Percentiles rank a stretch among this genome's conserved stretches.
These are phyloP conservation scores for Hypoxylon sp. DNA, from an alignment of 2,329 filamentous ascomycete species.

Conservation along the genomic window DNA sequence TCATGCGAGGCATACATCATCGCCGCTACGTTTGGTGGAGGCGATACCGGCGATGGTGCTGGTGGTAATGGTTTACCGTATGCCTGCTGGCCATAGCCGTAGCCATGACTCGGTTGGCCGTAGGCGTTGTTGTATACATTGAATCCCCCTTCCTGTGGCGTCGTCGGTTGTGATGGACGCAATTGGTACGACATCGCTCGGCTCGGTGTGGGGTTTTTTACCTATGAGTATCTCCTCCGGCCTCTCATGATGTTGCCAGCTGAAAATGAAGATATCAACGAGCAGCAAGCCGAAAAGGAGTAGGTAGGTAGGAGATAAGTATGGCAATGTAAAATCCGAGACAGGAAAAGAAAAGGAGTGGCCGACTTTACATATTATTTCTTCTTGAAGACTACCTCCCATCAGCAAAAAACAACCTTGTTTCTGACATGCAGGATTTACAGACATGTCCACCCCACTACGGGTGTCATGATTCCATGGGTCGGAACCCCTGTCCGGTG, in stretches of 20 bases:
- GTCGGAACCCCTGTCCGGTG: constrained; percentile 22
- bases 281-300: neutral
- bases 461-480: constrained; percentile 15
- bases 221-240: constrained; percentile 22
- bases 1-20: constrained; percentile 4
- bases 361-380: constrained; percentile 21
- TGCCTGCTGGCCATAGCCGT: constrained; percentile 24
- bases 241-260: constrained; percentile 27
- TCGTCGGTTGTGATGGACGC: constrained; percentile 31
- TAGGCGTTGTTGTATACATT: constrained; percentile 25
- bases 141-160: constrained; percentile 22
- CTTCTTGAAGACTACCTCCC: constrained; percentile 28
- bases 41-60: constrained; percentile 3
- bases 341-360: constrained; percentile 22
- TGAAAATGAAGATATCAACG: constrained; percentile 1
- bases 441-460: constrained; percentile 31
- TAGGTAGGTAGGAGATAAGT: neutral
- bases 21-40: neutral
- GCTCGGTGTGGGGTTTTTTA: constrained; percentile 15
- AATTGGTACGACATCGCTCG: constrained; percentile 46
- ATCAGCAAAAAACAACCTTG: constrained; percentile 10
- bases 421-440: constrained; percentile 35
- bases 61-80: constrained; percentile 15
- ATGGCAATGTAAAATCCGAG: neutral
- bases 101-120: constrained; percentile 8